Evolutionary conservation across 2,329 filamentous ascomycete genomes (phyloP).

Genomic region (Sarocladium brachiariae): DNA sequence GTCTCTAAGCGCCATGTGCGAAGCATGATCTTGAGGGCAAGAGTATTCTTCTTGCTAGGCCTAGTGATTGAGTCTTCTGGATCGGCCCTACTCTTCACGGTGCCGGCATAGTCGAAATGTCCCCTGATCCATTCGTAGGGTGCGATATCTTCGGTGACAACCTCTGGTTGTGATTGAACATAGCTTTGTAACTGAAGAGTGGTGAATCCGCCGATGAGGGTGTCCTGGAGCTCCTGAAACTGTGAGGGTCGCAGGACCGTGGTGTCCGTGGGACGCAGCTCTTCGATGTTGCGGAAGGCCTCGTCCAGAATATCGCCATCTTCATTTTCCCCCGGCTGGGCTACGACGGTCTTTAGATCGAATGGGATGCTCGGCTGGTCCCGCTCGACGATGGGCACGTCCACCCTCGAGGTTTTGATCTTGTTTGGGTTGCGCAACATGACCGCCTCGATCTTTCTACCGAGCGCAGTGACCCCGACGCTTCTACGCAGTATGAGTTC

Average conservation of each 20-base stretch:
- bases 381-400: slow-evolving; percentile 15
- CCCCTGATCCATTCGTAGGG: slow-evolving; percentile 1
- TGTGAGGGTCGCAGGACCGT: slow-evolving; percentile 30
- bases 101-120: not conserved
- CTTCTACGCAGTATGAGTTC: slow-evolving; percentile 16
- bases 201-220: slow-evolving; percentile 40
- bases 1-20: slow-evolving; percentile 44
- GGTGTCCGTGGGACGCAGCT: slow-evolving; percentile 36
- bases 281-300: slow-evolving; percentile 38
- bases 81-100: not conserved
- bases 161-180: slow-evolving; percentile 15
- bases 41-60: slow-evolving; percentile 30
- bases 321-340: slow-evolving; percentile 16
- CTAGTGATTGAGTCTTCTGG: not conserved
- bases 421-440: slow-evolving; percentile 36
- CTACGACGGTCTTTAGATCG: not conserved
- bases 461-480: slow-evolving; percentile 27
- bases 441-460: slow-evolving; percentile 35
- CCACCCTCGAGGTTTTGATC: slow-evolving; percentile 15
- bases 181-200: slow-evolving; percentile 38
- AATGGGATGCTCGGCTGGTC: slow-evolving; percentile 10
- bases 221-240: slow-evolving; percentile 33
- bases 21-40: slow-evolving; percentile 37
- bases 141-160: slow-evolving; percentile 8
- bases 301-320: slow-evolving; percentile 25